phyloP scores from a whole-genome alignment of 164 flowering plant species.

The Magnolia officinalis region DNA sequence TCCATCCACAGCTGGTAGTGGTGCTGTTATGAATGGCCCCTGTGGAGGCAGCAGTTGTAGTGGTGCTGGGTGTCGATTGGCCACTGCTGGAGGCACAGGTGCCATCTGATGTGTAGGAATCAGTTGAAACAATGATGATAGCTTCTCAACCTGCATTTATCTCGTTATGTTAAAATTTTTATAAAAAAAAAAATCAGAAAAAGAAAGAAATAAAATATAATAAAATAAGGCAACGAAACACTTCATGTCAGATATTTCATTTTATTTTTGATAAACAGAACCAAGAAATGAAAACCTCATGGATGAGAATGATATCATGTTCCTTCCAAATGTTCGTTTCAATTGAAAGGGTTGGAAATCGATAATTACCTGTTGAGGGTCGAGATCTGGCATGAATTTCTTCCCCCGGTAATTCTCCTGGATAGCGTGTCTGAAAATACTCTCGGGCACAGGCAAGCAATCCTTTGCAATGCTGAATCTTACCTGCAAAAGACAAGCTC shows the following conservation, averaged over 20 bases:
- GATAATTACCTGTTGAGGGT: slow-evolving; percentile 21
- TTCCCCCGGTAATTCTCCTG: slow-evolving; percentile 27
- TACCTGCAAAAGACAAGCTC: slow-evolving; percentile 24
- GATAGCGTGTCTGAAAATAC: slow-evolving; percentile 33
- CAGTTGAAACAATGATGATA: neutral
- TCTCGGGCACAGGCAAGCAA: slow-evolving; percentile 46
- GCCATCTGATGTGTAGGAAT: neutral
- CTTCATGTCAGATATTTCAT: neutral
- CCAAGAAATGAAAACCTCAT: neutral
- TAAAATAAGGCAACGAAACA: neutral
- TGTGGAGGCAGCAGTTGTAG: neutral
- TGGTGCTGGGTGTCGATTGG: neutral
- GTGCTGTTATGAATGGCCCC: neutral
- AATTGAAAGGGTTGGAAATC: neutral
- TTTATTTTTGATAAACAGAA: neutral
- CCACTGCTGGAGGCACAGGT: neutral
- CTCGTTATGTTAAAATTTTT: no score
- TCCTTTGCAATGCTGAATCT: slow-evolving; percentile 36
- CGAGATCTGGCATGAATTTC: slow-evolving; percentile 37
- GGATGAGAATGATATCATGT: neutral
- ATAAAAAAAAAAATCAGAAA: no score
- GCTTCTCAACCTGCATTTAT: slow-evolving; percentile 3
- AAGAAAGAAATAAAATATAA: neutral
- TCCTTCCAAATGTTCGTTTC: neutral
- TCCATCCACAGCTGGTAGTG: neutral